Evolutionary conservation across 768 basidiomycete species (phyloP), one percentile per base, ranked within the genome.

Genomic region (Agaricus sinodeliciosus): DNA sequence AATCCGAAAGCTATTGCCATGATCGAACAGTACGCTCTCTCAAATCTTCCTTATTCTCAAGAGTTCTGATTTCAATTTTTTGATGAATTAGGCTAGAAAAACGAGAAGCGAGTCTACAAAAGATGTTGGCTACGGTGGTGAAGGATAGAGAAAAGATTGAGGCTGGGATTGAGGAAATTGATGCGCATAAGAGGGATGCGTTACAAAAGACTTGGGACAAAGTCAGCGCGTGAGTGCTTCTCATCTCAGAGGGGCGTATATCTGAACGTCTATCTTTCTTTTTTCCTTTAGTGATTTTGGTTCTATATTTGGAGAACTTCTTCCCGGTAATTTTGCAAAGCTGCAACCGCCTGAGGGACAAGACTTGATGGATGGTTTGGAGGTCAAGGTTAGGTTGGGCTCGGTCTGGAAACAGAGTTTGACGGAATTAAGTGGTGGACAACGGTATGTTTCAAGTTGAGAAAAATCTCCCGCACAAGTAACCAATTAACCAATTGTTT

Each of bases 211-310:
- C 94, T 0, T 99, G 96, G 95, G 82, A 87, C 62, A 95, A 95
- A 64, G 96, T 99, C 60, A 87, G 90, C 64, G 80, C 76, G 94
- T 95, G 63, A 60, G 87, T 72, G 3, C 3, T 22, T 22, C 3
- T 22, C 22, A 22, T 22, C 26, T 11, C 43, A 27, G 19, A 15
- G 15, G 39, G n/a, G 25, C n/a, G 22, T 31, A n/a, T 31, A 22
- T 22, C 1, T 22, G 22, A 22, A 22, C 19, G 48, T 9, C 16
- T 39, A 22, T 34, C 31, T 8, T n/a, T n/a, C n/a, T n/a, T n/a
- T n/a, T n/a, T n/a, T n/a, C n/a, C n/a, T n/a, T n/a, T 62, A 95
- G 94, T 36, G 94, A 98, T 68, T 99, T 99, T 64, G 96, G 96
- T 7, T 82, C 80, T 9, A 98, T 99, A 65, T 98, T 99, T 64